These are phyloP conservation scores for Ammopiptanthus mongolicus DNA, from an alignment of 306 rosid species.

Conservation along the genomic window DNA sequence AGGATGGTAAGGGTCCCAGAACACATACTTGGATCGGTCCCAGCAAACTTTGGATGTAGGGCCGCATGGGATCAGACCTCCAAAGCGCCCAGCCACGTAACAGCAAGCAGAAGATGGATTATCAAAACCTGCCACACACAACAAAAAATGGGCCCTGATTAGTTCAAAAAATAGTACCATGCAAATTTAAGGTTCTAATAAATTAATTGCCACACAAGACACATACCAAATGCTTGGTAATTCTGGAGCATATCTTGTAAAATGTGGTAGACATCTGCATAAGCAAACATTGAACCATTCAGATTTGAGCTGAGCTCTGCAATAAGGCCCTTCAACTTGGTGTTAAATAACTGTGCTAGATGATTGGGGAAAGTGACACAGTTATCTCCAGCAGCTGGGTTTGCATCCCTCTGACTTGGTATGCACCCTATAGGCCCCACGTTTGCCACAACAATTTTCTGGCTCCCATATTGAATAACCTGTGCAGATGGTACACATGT, in stretches of 20 bases:
- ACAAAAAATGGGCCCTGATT: background rate
- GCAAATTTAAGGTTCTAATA: background rate
- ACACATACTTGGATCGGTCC: conserved; percentile 55
- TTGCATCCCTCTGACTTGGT: conserved; percentile 58
- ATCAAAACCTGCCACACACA: conserved; percentile 46
- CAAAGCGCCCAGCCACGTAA: conserved; percentile 47
- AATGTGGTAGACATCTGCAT: conserved; percentile 60
- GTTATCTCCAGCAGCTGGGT: conserved; percentile 39
- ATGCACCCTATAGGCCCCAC: conserved; percentile 85
- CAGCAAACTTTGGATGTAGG: conserved; percentile 41
- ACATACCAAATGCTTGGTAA: conserved; percentile 40
- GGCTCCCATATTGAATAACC: conserved; percentile 59
- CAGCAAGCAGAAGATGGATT: conserved; percentile 50
- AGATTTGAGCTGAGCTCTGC: conserved; percentile 36
- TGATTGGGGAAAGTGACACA: conserved; percentile 51
- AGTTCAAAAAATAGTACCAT: background rate
- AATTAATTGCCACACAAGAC: background rate
- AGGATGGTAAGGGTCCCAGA: conserved; percentile 75
- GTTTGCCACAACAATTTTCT: conserved; percentile 57
- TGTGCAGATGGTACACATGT: conserved; percentile 30
- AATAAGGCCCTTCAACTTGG: conserved; percentile 42
- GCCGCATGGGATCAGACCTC: conserved; percentile 55
- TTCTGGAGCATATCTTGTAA: conserved; percentile 51
- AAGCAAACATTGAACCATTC: conserved; percentile 42
- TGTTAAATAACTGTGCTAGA: conserved; percentile 46